Evolutionary conservation across 2,329 filamentous ascomycete genomes (phyloP).

Genomic region (Penicillium brevicompactum): DNA sequence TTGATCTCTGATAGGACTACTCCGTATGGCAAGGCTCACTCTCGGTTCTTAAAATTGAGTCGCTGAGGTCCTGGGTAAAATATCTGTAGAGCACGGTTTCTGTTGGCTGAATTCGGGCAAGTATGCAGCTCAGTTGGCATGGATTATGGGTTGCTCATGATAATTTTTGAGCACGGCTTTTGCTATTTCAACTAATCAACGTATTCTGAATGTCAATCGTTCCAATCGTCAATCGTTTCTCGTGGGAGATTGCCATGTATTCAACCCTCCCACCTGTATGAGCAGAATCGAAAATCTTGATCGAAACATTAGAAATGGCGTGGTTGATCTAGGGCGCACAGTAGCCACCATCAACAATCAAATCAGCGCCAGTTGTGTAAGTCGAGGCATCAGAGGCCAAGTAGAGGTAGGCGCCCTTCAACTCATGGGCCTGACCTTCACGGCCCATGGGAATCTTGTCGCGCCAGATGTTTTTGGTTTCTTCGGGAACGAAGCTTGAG

Average conservation of each 20-base stretch:
- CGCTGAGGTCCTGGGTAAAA: neutral
- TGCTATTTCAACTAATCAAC: neutral
- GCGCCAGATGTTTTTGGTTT: constrained; percentile 73
- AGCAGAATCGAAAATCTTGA: neutral
- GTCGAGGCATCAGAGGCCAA: constrained; percentile 79
- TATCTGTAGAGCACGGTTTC: neutral
- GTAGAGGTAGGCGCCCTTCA: constrained; percentile 83
- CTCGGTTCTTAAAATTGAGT: neutral
- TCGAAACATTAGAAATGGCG: neutral
- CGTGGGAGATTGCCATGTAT: neutral
- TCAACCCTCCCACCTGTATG: neutral
- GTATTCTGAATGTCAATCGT: neutral
- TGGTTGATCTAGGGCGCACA: constrained; percentile 22
- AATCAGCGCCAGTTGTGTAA: constrained; percentile 75
- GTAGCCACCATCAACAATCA: constrained; percentile 78
- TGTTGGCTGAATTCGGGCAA: too few species aligned
- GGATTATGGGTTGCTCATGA: neutral
- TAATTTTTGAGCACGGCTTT: neutral
- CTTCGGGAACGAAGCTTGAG: constrained; percentile 63
- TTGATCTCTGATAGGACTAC: neutral
- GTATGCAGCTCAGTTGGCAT: too few species aligned
- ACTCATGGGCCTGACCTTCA: constrained; percentile 71
- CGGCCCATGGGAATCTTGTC: constrained; percentile 79
- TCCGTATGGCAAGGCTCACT: neutral
- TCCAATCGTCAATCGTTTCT: constrained; percentile 9